Evolutionary conservation across 164 flowering plant genomes (phyloP).

Genomic region (Nymphaea thermarum): DNA sequence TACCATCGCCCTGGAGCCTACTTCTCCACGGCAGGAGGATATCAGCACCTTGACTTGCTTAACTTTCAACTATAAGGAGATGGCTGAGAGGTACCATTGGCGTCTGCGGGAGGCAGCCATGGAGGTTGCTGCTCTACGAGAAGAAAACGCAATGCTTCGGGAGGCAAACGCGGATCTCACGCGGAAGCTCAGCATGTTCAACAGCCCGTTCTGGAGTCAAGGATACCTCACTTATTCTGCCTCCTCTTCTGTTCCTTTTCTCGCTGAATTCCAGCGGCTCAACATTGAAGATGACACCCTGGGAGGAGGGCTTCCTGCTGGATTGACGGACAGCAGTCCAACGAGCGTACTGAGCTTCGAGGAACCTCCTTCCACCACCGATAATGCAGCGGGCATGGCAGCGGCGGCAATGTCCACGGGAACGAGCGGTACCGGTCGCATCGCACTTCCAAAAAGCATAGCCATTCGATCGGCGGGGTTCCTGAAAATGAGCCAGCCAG

Average conservation of each 20-base stretch:
- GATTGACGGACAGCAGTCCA: neutral
- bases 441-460: neutral
- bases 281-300: neutral
- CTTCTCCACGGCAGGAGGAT: neutral
- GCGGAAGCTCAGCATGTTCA: neutral
- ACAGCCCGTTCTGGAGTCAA: neutral
- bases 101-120: neutral
- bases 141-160: neutral
- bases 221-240: neutral
- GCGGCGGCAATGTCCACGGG: neutral
- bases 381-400: neutral
- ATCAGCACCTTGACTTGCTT: neutral
- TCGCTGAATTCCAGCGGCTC: neutral
- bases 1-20: too few species aligned
- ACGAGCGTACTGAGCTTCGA: constrained; percentile 4
- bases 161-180: neutral
- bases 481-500: neutral
- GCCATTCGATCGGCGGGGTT: neutral
- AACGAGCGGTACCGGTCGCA: neutral
- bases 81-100: neutral
- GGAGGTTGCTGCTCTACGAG: neutral
- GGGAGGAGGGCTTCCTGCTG: neutral
- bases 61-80: neutral
- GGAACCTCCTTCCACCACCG: neutral
- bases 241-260: neutral